phyloP scores from a whole-genome alignment of 768 basidiomycete species.

The Erythrobasidium yunnanense region DNA sequence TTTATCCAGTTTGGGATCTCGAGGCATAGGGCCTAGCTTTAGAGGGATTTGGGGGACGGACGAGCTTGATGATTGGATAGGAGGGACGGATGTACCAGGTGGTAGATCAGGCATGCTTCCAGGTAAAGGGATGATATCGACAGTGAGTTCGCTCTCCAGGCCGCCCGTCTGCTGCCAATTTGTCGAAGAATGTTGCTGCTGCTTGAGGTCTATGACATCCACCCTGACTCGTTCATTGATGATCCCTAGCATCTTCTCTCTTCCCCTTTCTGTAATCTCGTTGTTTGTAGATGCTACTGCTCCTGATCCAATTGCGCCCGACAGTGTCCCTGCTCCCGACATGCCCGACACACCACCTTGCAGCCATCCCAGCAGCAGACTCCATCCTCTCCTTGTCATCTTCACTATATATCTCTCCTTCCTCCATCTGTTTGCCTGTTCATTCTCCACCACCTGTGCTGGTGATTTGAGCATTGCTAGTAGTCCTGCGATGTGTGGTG shows the following conservation, averaged over 20 bases:
- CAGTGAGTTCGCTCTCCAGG: constrained; percentile 49
- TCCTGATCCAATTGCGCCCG: constrained; percentile 1
- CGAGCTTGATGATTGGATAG: background rate
- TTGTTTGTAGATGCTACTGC: background rate
- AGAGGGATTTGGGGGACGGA: constrained; percentile 42
- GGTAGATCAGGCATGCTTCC: background rate
- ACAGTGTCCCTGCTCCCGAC: background rate
- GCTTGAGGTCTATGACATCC: constrained; percentile 45
- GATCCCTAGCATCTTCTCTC: constrained; percentile 81
- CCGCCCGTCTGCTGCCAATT: constrained; percentile 45
- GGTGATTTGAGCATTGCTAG: constrained; percentile 42
- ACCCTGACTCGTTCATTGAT: constrained; percentile 87
- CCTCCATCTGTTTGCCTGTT: constrained; percentile 70
- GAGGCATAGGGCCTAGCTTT: constrained; percentile 72
- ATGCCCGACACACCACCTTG: constrained; percentile 59
- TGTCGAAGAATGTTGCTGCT: background rate
- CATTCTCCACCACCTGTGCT: constrained; percentile 70
- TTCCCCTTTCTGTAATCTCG: constrained; percentile 49
- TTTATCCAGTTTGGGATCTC: constrained; percentile 63
- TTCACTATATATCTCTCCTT: constrained; percentile 80
- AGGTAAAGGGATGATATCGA: constrained; percentile 41
- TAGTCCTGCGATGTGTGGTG: background rate
- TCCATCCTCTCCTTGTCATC: constrained; percentile 83
- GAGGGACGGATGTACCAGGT: background rate
- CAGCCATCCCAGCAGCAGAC: constrained; percentile 86